A percentile compares a stretch with the other conserved stretches of the same genome.
Conservation (phyloP, 345 rosid species). For the Nasturtium officinale region DNA sequence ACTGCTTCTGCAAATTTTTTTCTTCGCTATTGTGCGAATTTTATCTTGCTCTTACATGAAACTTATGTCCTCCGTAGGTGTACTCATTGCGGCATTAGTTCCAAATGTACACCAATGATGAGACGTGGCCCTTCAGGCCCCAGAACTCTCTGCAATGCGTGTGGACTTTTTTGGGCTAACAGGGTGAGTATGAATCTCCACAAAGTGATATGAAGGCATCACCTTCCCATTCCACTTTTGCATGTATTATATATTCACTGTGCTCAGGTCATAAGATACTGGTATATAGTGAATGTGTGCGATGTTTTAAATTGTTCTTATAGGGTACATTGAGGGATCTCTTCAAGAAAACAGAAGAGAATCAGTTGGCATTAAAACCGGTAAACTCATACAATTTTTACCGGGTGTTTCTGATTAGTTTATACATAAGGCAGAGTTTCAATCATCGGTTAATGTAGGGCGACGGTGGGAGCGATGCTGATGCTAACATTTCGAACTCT, state of each 20-base stretch:
- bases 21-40: neutral
- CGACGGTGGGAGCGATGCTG: slow-evolving; percentile 28
- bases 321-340: slow-evolving; percentile 47
- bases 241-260: neutral
- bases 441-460: slow-evolving; percentile 26
- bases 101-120: slow-evolving; percentile 96
- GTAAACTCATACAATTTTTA: slow-evolving; percentile 11
- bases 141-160: slow-evolving; percentile 97
- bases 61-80: slow-evolving; percentile 55
- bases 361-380: slow-evolving; percentile 19
- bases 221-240: neutral
- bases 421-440: neutral
- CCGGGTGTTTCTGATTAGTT: neutral
- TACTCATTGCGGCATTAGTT: slow-evolving; percentile 84
- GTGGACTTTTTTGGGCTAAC: slow-evolving; percentile 95
- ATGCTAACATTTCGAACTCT: slow-evolving; percentile 23
- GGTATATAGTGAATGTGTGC: neutral
- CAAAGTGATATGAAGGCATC: slow-evolving; percentile 4
- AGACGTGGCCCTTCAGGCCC: slow-evolving; percentile 98
- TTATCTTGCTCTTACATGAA: slow-evolving; percentile 4
- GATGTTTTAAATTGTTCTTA: neutral
- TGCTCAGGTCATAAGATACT: neutral
- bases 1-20: slow-evolving; percentile 5
- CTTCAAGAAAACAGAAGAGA: slow-evolving; percentile 41
- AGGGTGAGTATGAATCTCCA: slow-evolving; percentile 56